A percentile compares a stretch with the other conserved stretches of the same genome.
Conservation (phyloP, 352 stramenopile genomes). For the Phytopythium ostracodes region DNA sequence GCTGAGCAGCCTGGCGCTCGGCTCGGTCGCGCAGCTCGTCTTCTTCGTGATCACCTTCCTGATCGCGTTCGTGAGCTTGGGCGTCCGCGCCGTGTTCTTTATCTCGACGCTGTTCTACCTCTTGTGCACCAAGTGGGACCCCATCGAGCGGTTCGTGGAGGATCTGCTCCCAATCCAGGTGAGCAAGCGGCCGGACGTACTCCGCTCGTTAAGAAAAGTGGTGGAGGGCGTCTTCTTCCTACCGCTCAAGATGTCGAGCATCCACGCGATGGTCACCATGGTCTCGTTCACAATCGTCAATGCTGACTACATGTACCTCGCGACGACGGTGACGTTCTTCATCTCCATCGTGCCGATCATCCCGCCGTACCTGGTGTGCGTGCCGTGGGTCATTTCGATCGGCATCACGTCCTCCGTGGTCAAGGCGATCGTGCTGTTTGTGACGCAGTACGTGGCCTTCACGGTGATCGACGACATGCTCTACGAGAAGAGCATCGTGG, state of each 20-base stretch:
- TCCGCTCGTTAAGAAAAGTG: conserved; percentile 67
- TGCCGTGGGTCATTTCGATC: conserved; percentile 81
- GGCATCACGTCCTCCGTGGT: conserved; percentile 77
- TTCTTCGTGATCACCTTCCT: conserved; percentile 74
- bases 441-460: conserved; percentile 82
- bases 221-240: conserved; percentile 87
- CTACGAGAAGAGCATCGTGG: conserved; percentile 85
- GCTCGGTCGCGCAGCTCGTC: conserved; percentile 76
- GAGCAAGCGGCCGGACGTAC: conserved; percentile 65
- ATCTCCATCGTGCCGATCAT: conserved; percentile 89
- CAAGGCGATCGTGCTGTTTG: conserved; percentile 75
- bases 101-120: conserved; percentile 86
- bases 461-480: conserved; percentile 85
- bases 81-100: conserved; percentile 86
- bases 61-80: conserved; percentile 84
- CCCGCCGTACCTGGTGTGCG: conserved; percentile 78
- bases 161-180: conserved; percentile 76
- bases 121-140: conserved; percentile 83
- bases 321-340: conserved; percentile 83
- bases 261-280: conserved; percentile 85
- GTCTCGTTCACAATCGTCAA: conserved; percentile 85
- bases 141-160: conserved; percentile 79
- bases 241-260: conserved; percentile 85
- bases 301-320: conserved; percentile 84
- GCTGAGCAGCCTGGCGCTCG: conserved; percentile 77